These are phyloP conservation scores for Geotrichum klebahnii DNA, from an alignment of 1,139 yeast genomes.

Conservation along the genomic window DNA sequence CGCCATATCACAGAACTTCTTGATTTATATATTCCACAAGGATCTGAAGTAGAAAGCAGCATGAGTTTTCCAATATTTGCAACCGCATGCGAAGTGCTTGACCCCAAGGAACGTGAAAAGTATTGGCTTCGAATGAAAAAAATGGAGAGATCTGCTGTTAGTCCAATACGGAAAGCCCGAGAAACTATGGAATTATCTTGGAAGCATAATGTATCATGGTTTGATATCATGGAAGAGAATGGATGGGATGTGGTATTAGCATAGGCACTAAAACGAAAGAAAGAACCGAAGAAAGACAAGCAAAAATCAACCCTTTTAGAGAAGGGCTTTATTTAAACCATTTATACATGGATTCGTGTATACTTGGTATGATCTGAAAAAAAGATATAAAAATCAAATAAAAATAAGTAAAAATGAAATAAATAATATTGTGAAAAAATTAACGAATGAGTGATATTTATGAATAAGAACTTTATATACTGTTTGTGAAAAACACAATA, in stretches of 20 bases:
- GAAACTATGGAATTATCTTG: conserved; percentile 51
- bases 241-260: conserved; percentile 34
- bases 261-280: too few relatives aligned
- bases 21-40: conserved; percentile 43
- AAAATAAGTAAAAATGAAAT: too few relatives aligned
- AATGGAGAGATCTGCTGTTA: conserved; percentile 47
- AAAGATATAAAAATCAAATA: too few relatives aligned
- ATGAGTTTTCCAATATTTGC: conserved; percentile 52
- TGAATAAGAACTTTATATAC: too few relatives aligned
- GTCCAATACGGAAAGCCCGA: conserved; percentile 45
- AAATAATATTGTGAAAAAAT: too few relatives aligned
- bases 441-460: too few relatives aligned
- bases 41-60: conserved; percentile 50
- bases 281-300: too few relatives aligned
- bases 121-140: conserved; percentile 42
- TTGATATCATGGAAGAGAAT: conserved; percentile 33
- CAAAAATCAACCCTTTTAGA: too few relatives aligned
- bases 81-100: conserved; percentile 52
- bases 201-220: conserved; percentile 36
- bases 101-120: conserved; percentile 39
- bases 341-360: too few relatives aligned
- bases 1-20: conserved; percentile 41
- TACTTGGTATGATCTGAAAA: too few relatives aligned
- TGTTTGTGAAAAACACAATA: too few relatives aligned
- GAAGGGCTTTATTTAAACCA: too few relatives aligned